Base-by-base conservation (phyloP, 1,284 basidiomycete genomes). In the Trichosporon sp. region DNA sequence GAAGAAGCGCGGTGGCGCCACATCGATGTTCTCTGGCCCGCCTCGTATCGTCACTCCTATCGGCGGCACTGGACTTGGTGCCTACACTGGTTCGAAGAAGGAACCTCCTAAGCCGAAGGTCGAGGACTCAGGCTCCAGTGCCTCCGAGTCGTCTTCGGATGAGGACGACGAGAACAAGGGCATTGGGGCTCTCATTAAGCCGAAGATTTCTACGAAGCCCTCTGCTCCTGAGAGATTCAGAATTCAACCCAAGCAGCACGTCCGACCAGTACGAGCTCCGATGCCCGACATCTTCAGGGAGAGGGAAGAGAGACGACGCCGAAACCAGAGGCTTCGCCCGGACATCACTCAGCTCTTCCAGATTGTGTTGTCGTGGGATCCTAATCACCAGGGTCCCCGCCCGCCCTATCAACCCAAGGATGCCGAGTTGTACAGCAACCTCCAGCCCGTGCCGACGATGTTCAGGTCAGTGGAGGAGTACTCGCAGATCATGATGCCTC, bases 291-390 rank as follows among this genome's bases (percentile, higher is more conserved):
- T 65, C 21, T 43, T 71, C 7, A 48, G 40, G 11, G 26, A 75
- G 65, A 75, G 71, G 85, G 90, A 72, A 74, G 84, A 86, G 54
- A 86, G 87, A 71, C 87, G 88, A 56, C 89, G 91, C 14, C 89
- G 90, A 73, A 88, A 88, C 26, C 89, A 89, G 75, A 89, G 94
- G 11, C 87, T 95, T 75, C 91, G 90, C 76, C 95, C 95, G 0
- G 91, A 98, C 79, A 87, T 96, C 38, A 89, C 90, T 12, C 87
- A 87, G 12, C 88, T 99, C 21, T 92, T 96, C 81, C 89, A 89
- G 51, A 86, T 87, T n/a, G 87, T 99, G 48, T 84, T 99, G 1
- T 89, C 91, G 0, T 99, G 96, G 96, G 87, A 92, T 81, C 94
- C 94, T 73, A 87, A 91, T 67, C 88, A 92, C 74, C 83, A 84